phyloP scores from a whole-genome alignment of 2,329 filamentous ascomycete genomes.

The Coniochaeta ligniaria region DNA sequence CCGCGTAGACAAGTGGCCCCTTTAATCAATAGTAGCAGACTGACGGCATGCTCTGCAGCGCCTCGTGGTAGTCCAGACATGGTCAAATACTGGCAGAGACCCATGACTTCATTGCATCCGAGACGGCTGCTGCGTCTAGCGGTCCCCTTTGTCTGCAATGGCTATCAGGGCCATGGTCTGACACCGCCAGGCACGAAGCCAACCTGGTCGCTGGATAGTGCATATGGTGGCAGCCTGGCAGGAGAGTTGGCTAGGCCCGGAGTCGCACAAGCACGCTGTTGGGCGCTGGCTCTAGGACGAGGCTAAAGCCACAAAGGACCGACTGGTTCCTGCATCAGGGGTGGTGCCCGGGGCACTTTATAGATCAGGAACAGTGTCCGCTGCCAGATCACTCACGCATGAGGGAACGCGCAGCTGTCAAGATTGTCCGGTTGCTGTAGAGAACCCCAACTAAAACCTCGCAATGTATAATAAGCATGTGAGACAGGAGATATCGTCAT shows the following conservation, averaged over 20 bases:
- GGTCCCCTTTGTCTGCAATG: neutral
- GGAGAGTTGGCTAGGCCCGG: neutral
- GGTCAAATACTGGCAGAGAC: neutral
- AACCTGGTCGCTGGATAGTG: neutral
- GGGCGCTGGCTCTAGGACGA: neutral
- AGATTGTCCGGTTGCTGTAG: neutral
- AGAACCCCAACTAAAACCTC: neutral
- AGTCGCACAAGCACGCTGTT: neutral
- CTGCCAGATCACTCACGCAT: neutral
- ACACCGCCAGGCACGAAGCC: neutral
- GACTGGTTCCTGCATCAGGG: constrained; percentile 1
- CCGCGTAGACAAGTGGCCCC: neutral
- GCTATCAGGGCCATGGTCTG: neutral
- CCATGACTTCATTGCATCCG: neutral
- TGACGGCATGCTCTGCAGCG: neutral
- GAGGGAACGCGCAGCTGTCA: neutral
- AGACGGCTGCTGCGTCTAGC: neutral
- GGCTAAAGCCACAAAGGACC: neutral
- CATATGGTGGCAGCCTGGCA: neutral
- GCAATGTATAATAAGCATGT: neutral
- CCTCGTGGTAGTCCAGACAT: neutral
- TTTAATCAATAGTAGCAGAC: neutral
- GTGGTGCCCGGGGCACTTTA: neutral
- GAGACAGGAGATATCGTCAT: neutral
- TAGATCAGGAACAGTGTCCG: neutral